A percentile compares a stretch with the other conserved stretches of the same genome.
These are phyloP conservation scores for Tulasnella sp. DNA, from an alignment of 768 basidiomycete species.

Conservation along the genomic window DNA sequence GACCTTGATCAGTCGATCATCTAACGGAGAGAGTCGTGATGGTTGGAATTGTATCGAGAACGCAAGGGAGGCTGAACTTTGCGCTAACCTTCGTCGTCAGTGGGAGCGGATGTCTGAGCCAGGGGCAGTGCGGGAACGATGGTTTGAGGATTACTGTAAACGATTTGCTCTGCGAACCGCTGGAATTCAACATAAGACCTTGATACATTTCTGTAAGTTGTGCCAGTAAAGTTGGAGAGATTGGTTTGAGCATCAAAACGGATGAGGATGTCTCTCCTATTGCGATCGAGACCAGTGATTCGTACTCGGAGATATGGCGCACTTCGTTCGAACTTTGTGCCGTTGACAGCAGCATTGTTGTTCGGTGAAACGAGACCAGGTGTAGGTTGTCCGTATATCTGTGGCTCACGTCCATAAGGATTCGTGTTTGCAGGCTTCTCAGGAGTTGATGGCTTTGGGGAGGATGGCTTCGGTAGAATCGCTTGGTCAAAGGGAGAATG, in stretches of 20 bases:
- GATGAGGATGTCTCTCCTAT: conserved; percentile 85
- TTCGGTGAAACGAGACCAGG: conserved; percentile 70
- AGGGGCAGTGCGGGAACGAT: conserved; percentile 92
- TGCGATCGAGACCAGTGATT: conserved; percentile 85
- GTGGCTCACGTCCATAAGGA: conserved; percentile 63
- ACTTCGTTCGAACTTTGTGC: conserved; percentile 53
- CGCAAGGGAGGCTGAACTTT: neutral
- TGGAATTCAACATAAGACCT: conserved; percentile 93
- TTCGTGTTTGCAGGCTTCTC: conserved; percentile 26
- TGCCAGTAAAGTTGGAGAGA: conserved; percentile 77
- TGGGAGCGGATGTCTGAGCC: conserved; percentile 91
- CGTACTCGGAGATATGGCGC: conserved; percentile 82
- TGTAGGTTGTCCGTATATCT: conserved; percentile 78
- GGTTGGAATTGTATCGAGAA: neutral
- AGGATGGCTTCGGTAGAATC: conserved; percentile 8
- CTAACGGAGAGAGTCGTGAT: conserved; percentile 28
- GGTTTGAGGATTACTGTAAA: conserved; percentile 86
- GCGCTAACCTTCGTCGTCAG: conserved; percentile 68
- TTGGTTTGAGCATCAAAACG: conserved; percentile 98
- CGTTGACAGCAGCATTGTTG: conserved; percentile 51
- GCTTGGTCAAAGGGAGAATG: conserved; percentile 12
- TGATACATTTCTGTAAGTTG: conserved; percentile 84
- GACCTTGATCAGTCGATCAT: conserved; percentile 87
- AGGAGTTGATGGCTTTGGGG: conserved; percentile 9
- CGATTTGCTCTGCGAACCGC: conserved; percentile 80